Base-by-base conservation (phyloP, 176 grass and related monocot species). In the Tillandsia leiboldiana region DNA sequence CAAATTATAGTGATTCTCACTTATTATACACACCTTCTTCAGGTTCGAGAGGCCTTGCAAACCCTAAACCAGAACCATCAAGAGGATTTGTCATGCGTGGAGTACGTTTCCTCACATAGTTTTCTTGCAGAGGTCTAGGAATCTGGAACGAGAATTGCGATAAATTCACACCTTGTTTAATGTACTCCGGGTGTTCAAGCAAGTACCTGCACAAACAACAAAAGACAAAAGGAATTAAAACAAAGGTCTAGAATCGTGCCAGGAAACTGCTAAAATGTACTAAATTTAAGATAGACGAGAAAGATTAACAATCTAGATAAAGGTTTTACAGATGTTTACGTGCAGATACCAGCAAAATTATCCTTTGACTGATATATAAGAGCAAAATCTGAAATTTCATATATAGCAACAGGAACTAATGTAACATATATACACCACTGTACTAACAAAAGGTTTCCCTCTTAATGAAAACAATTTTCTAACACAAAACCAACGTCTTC, bases 141-240 rank as follows among this genome's bases (percentile, higher is more conserved):
- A 82, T 82, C 82, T 85, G 82, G 73, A 92, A 88, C 0, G 85
- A 92, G 63, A 92, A 92, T 26, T 88, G 85, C 78, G 85, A 69
- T 77, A 88, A 66, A 72, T 73, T 85, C 63, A 88, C 51, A 67
- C 85, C 88, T 67, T 88, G 78, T 3, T 56, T 66, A 61, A 62
- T 84, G 81, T 83, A 74, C 50, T 88, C 76, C 1, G 85, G 85
- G 73, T 85, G 84, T 65, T 91, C 89, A 22, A 47, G 18, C 62
- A 91, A 80, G 78, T 80, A 88, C 76, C 89, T 91, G 73, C 65
- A 20, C 72, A 42, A 64, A 64, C 66, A 73, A 64, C 6, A 66
- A 52, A 83, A 64, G n/a, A 9, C 3, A 69, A 48, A 10, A 65
- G 0, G 81, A 2, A 61, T 29, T 53, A 48, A 87, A 58, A 29